These are phyloP conservation scores for Moesziomyces globuligerus DNA, from an alignment of 1,284 basidiomycete species.

Conservation along the genomic window DNA sequence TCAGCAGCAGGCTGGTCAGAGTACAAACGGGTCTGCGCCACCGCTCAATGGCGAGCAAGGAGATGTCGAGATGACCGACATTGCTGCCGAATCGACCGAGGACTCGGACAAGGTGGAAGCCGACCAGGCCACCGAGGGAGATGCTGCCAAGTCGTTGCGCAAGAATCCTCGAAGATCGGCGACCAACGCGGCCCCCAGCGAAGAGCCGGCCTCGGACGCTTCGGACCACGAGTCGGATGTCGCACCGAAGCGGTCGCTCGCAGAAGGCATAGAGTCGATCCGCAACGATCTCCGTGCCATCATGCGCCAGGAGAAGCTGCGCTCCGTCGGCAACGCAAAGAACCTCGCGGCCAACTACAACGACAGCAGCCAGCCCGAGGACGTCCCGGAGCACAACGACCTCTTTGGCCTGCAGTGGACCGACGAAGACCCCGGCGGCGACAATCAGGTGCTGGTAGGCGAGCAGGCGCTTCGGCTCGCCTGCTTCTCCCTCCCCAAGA, in stretches of 20 bases:
- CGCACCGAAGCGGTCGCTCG: conserved; percentile 21
- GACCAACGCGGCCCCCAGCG: conserved; percentile 7
- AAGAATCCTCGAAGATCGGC: conserved; percentile 28
- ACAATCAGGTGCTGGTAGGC: conserved; percentile 56
- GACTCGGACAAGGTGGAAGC: background rate
- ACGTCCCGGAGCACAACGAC: conserved; percentile 64
- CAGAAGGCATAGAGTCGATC: conserved; percentile 54
- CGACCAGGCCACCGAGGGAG: conserved; percentile 13
- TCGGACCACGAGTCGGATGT: background rate
- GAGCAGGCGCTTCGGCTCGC: conserved; percentile 62
- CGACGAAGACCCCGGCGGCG: conserved; percentile 31
- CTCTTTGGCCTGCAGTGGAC: conserved; percentile 63
- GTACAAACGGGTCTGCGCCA: background rate
- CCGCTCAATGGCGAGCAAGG: background rate
- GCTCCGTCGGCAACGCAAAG: conserved; percentile 61
- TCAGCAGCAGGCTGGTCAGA: no score
- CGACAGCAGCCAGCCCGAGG: conserved; percentile 53
- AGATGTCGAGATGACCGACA: conserved; percentile 27
- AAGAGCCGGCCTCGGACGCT: conserved; percentile 7
- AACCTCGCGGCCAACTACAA: conserved; percentile 64
- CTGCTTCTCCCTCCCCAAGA: conserved; percentile 51
- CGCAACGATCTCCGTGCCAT: conserved; percentile 63
- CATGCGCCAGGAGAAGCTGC: conserved; percentile 65
- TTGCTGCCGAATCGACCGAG: background rate
- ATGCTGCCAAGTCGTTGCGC: conserved; percentile 4